These are phyloP conservation scores for Cercophora newfieldiana DNA, from an alignment of 495 filamentous ascomycete genomes.

Conservation along the genomic window DNA sequence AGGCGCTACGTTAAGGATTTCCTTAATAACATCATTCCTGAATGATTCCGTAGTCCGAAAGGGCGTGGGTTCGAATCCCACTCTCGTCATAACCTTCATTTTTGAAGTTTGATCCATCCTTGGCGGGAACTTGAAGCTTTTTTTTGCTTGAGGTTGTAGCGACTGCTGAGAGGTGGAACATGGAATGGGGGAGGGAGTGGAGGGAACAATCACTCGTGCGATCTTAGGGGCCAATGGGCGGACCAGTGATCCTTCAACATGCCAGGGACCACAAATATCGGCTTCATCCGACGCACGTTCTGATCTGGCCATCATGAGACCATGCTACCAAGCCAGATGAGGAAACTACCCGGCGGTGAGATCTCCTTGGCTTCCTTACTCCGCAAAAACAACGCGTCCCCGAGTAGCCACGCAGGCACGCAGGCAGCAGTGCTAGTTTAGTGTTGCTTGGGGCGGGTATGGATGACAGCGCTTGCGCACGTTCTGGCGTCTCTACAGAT, in stretches of 20 bases:
- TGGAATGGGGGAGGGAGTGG: neutral
- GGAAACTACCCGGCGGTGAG: neutral
- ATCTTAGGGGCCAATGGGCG: too few relatives aligned
- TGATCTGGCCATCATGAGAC: neutral
- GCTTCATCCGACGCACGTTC: neutral
- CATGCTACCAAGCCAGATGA: neutral
- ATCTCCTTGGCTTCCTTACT: neutral
- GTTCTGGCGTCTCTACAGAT: neutral
- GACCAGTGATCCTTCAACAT: neutral
- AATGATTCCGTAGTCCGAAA: slow-evolving; percentile 39
- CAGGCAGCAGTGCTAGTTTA: too few relatives aligned
- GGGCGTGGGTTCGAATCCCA: slow-evolving; percentile 44
- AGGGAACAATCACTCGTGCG: too few relatives aligned
- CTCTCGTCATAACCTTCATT: slow-evolving; percentile 28
- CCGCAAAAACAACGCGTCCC: neutral
- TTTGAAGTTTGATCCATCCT: neutral
- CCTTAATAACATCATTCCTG: neutral
- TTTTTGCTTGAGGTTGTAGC: neutral
- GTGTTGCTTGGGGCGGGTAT: neutral
- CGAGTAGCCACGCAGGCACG: too few relatives aligned
- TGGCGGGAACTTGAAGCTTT: neutral
- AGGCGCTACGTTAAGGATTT: neutral
- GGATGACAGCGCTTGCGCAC: neutral
- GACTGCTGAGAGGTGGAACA: neutral
- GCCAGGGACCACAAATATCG: neutral